Base-by-base conservation (phyloP, 345 rosid species). In the Acer campestre region DNA sequence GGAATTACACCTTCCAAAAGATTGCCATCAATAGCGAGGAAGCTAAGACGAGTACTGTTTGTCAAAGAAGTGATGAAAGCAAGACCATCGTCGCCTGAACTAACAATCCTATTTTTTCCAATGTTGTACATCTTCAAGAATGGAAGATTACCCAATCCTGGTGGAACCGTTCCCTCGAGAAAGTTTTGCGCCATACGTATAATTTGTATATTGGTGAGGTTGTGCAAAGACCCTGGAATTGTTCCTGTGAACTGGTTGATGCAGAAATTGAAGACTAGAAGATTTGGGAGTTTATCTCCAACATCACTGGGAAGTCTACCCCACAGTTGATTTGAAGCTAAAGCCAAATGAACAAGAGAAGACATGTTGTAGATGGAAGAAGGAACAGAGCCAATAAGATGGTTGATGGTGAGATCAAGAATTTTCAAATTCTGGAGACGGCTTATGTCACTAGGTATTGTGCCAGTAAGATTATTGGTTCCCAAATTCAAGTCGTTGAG, bases 401-500 rank as follows among this genome's bases (percentile, higher is more conserved):
- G 61, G 49, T 82, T 79, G 27, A 82, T 68, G 25, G 80, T 61
- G 56, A 82, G 71, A 75, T 82, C 80, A 22, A 82, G 80, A 12
- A 27, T 12, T 42, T 75, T 71, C 68, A 79, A 63, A 35, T 73
- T 71, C 10, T 3, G 51, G 14, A 82, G 82, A 61, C 23, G 74
- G 68, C 78, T 48, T 18, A 82, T 53, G 1, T 79, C 85, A 49
- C 56, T 40, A 0, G 85, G 78, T 20, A 87, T 81, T 23, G 31
- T 22, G 35, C 89, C 92, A 9, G 66, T 81, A 6, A 87, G 79
- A 65, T 72, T 25, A 80, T 89, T 89, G 42, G 89, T 85, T 22
- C 88, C 86, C 7, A 89, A 77, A 70, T 77, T 79, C 73, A 89
- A 75, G 59, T 64, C 31, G 11, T 71, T 76, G 56, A 87, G 88